A percentile compares a stretch with the other conserved stretches of the same genome.
These are phyloP conservation scores for Brettanomyces nanus DNA, from an alignment of 805 yeast genomes.

Conservation along the genomic window DNA sequence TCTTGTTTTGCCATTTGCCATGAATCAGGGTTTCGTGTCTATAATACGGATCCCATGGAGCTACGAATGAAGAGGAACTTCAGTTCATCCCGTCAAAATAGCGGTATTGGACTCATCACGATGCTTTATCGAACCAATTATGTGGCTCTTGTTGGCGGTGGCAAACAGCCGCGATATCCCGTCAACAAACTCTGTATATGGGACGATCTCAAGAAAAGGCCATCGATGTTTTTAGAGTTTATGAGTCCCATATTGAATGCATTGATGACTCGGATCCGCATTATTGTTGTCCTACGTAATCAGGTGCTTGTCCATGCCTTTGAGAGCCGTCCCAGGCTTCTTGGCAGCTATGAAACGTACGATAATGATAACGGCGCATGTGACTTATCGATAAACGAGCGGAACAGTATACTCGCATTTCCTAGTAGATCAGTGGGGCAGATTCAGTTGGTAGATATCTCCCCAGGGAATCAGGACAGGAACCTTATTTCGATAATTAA, in stretches of 20 bases:
- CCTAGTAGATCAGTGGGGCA: conserved; percentile 76
- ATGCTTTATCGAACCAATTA: conserved; percentile 91
- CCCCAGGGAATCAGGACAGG: conserved; percentile 55
- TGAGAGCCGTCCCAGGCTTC: conserved; percentile 65
- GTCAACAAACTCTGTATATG: conserved; percentile 76
- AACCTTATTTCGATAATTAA: conserved; percentile 61
- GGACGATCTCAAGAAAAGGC: conserved; percentile 81
- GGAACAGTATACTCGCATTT: conserved; percentile 47
- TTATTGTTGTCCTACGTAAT: conserved; percentile 62
- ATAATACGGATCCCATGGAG: conserved; percentile 82
- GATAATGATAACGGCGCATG: conserved; percentile 58
- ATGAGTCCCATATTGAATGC: conserved; percentile 68
- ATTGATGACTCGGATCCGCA: conserved; percentile 63
- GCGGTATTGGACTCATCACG: conserved; percentile 66
- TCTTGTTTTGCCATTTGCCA: conserved; percentile 83
- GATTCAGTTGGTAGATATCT: conserved; percentile 68
- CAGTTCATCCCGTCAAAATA: conserved; percentile 14
- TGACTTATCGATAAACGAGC: conserved; percentile 29
- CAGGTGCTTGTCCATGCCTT: conserved; percentile 73
- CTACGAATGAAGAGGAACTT: conserved; percentile 56
- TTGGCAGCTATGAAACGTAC: conserved; percentile 57
- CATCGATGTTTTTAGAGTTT: conserved; percentile 68
- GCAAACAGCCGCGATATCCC: conserved; percentile 69
- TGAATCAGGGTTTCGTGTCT: conserved; percentile 76
- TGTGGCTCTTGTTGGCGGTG: conserved; percentile 86